Conservation (phyloP, 345 rosid species). For the Schrenkiella parvula region DNA sequence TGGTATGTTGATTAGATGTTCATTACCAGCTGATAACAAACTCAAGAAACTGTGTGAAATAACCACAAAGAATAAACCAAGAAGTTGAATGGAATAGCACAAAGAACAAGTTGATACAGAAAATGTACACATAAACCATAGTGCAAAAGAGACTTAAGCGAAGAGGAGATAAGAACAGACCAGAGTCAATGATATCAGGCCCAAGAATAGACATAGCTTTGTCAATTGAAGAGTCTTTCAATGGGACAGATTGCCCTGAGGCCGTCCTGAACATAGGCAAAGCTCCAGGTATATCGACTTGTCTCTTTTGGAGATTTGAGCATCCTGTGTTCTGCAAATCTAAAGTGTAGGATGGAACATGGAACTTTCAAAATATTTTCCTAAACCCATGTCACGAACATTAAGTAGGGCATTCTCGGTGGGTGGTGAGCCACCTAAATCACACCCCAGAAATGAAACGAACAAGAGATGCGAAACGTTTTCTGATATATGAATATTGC, state of each 20-base stretch:
- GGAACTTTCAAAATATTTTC: not conserved
- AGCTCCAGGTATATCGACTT: constrained; percentile 21
- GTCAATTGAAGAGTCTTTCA: constrained; percentile 60
- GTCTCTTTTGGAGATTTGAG: constrained; percentile 42
- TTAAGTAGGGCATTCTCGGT: no score
- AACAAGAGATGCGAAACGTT: not conserved
- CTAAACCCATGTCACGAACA: not conserved
- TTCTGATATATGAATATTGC: no score
- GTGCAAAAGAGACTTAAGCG: not conserved
- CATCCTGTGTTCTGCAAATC: not conserved
- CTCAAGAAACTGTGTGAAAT: no score
- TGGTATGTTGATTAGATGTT: no score
- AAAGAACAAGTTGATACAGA: not conserved
- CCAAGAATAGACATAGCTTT: constrained; percentile 60
- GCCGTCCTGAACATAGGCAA: constrained; percentile 61
- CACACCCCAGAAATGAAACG: not conserved
- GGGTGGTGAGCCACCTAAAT: not conserved
- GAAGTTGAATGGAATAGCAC: not conserved
- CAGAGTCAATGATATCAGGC: constrained; percentile 30
- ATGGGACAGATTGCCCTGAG: constrained; percentile 51
- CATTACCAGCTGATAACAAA: not conserved
- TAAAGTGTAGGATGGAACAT: not conserved
- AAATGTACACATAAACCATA: no score
- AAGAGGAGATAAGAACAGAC: constrained; percentile 24
- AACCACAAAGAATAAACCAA: not conserved